Evolutionary conservation across 352 stramenopile species (phyloP), one percentile per base, ranked within the genome.

Genomic region (Globisporangium cystogenes): DNA sequence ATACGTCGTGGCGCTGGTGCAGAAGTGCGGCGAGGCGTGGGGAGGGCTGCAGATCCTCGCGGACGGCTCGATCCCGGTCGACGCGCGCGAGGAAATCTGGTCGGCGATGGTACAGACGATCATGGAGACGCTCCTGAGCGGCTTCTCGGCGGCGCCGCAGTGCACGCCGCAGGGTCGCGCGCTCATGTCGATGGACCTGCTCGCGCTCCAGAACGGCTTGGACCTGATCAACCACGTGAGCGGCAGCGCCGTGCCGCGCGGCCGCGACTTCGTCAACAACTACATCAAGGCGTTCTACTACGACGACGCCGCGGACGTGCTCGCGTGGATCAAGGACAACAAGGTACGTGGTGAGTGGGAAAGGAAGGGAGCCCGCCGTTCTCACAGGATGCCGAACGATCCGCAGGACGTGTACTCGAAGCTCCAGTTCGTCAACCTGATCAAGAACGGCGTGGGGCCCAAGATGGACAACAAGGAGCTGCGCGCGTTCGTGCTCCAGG

Each of bases 181-280:
- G 6, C 76, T 98, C 24, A 98, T 99, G 96, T 94, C 88, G 44
- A 97, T 99, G 77, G 96, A 99, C 60, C 65, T 99, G 48, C 78
- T 94, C 37, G 86, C 92, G 21, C 71, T 98, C 7, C 70, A 93
- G 74, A 80, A 87, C 46, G 86, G 84, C 3, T 54, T 95, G 21
- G 80, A 87, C 39, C 55, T 89, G 29, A 90, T 96, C 55, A 87
- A 93, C 59, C 78, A 92, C 58, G 68, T 90, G 35, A 80, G 72
- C 54, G 70, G 67, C 44, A 62, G 62, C 41, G 60, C 63, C 2
- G 68, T 86, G 15, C 65, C 62, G 48, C 70, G 72, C 20, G 76
- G 81, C 23, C 67, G 70, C 27, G 70, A 86, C 45, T 74, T 93
- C 53, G 80, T 96, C 15, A 73, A 87, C 46, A 76, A 74, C 40